These are phyloP conservation scores for Fraxinus albicans DNA, from an alignment of 305 asterid genomes.

Conservation along the genomic window DNA sequence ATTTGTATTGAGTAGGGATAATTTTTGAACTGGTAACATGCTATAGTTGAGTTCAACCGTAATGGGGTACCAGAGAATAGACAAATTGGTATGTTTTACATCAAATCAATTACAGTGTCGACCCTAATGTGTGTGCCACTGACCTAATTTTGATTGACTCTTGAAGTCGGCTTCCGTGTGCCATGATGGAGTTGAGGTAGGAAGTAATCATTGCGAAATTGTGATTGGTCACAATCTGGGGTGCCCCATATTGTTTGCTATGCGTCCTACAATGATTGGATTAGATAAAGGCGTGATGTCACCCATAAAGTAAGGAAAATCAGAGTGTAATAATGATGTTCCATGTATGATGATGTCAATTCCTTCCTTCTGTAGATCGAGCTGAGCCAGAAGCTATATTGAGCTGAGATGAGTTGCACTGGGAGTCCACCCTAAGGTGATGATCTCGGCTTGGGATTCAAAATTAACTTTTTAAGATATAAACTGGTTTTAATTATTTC, in stretches of 20 bases:
- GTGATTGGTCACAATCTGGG: too few species aligned
- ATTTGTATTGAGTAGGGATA: background rate
- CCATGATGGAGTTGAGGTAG: background rate
- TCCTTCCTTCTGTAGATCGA: background rate
- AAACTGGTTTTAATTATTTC: background rate
- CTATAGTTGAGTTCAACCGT: background rate
- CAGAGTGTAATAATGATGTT: background rate
- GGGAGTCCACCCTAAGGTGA: background rate
- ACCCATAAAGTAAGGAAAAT: background rate
- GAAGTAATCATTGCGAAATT: background rate
- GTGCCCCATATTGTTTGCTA: too few species aligned
- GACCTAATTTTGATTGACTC: background rate
- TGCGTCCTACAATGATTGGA: background rate
- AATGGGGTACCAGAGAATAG: background rate
- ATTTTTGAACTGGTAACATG: background rate
- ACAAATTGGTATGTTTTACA: background rate
- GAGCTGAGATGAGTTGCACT: too few species aligned
- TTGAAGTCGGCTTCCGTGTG: background rate
- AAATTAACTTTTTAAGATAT: background rate
- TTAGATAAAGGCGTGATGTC: background rate
- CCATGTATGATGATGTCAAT: background rate
- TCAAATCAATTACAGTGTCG: too few species aligned
- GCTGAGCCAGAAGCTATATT: background rate
- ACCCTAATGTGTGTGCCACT: background rate
- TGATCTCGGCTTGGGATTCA: background rate